Base-by-base conservation (phyloP, 805 yeast species). In the Priceomyces castillae region DNA sequence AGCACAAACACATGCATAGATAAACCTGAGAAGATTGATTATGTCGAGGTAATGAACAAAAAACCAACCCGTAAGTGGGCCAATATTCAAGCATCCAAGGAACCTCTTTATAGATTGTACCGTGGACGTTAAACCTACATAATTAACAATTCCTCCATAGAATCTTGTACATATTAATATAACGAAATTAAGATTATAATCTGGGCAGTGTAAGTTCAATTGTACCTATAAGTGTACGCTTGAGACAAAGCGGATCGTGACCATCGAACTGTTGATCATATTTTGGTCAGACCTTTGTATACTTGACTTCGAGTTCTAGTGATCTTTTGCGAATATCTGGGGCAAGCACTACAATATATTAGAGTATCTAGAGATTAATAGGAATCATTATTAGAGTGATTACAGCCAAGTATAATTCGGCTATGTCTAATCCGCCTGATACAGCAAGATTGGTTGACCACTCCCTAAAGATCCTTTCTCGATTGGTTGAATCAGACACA, bases 61-160 rank as follows among this genome's bases (percentile, higher is more conserved):
- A 73, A 74, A 41, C 96, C 97, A 22, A 74, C 86, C 4, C 82
- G 80, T 61, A 78, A 79, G 52, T 81, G 76, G 67, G 60, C 74
- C 39, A 83, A 82, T 56, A 61, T 76, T 47, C 61, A 77, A 56
- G 76, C 74, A 50, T 65, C 81, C 2, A 74, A 74, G 51, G 60
- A 62, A 30, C 71, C 82, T 7, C 34, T 78, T 56, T 84, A 82
- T 58, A 75, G 69, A 57, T 57, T 78, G 62, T 86, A 71, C 65
- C 69, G 84, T 58, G 82, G 86, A 19, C 80, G 89, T 53, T 84
- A 67, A 44, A 15, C 14, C 14, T 37, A 18, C 15, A 30, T 26
- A 28, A 30, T 4, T 22, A 19, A 25, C 12, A 22, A 37, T 33
- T 17, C 12, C 12, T 7, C 36, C 36, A 33, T 33, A 18, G 7